Evolutionary conservation across 2,329 filamentous ascomycete species (phyloP).

Genomic region (Emydomyces testavorans): DNA sequence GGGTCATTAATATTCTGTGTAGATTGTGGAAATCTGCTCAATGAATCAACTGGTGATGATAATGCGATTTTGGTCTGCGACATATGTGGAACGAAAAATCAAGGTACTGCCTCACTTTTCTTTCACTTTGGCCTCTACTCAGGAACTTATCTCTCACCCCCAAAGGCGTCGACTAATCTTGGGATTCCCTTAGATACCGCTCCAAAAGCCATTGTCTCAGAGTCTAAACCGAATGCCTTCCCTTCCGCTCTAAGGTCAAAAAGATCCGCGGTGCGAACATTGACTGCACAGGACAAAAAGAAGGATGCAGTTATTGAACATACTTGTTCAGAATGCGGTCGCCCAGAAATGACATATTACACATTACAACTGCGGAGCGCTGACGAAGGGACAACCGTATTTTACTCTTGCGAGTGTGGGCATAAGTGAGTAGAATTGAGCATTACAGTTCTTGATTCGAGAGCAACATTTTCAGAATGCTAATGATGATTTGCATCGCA

Average conservation of each 20-base stretch:
- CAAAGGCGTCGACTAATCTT: conserved; percentile 1
- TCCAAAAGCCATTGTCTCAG: conserved; percentile 64
- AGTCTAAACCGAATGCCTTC: conserved; percentile 81
- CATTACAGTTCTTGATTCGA: not conserved
- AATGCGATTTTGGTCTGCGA: conserved; percentile 71
- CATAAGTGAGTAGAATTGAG: conserved; percentile 52
- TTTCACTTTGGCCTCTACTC: not conserved
- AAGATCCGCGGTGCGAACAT: conserved; percentile 69
- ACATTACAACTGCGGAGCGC: conserved; percentile 79
- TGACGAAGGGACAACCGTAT: conserved; percentile 88
- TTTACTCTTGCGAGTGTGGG: conserved; percentile 80
- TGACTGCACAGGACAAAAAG: conserved; percentile 65
- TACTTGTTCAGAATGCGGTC: conserved; percentile 69
- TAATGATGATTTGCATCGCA: conserved; percentile 15
- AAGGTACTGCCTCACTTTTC: conserved; percentile 44
- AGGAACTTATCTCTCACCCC: not conserved
- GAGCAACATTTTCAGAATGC: not conserved
- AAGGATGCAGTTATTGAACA: conserved; percentile 58
- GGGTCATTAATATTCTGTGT: conserved; percentile 87
- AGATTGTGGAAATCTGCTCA: conserved; percentile 82
- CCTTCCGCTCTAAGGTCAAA: conserved; percentile 82
- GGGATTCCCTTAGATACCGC: conserved; percentile 49
- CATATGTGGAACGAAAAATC: conserved; percentile 73
- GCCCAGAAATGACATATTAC: conserved; percentile 71
- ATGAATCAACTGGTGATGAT: conserved; percentile 62